A percentile compares a stretch with the other conserved stretches of the same genome.
Evolutionary conservation across 768 basidiomycete species (phyloP).

Genomic region (Gyrodon lividus): DNA sequence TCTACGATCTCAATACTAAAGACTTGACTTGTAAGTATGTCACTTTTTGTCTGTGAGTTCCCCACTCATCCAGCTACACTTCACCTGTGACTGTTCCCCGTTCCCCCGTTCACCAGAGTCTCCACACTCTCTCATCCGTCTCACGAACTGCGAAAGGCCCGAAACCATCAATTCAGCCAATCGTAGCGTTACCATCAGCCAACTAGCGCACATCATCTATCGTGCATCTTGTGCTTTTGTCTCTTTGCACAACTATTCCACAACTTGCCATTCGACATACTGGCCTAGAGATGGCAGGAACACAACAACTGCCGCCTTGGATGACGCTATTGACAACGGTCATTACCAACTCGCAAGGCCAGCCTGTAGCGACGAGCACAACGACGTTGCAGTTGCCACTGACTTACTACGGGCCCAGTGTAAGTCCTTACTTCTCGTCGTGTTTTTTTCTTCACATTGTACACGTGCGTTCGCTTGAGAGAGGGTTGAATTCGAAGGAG

Average conservation of each 20-base stretch:
- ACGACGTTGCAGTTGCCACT: slow-evolving; percentile 64
- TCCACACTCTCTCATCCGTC: slow-evolving; percentile 22
- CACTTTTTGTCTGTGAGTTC: not conserved
- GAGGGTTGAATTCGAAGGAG: not conserved
- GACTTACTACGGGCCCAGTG: slow-evolving; percentile 82
- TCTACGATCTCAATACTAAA: slow-evolving; percentile 8
- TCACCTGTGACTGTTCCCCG: not conserved
- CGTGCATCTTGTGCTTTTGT: slow-evolving; percentile 8
- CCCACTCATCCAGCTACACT: not conserved
- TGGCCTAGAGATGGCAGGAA: slow-evolving; percentile 33
- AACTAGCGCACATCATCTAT: slow-evolving; percentile 6
- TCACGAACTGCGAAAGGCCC: slow-evolving; percentile 4
- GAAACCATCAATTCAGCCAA: not conserved
- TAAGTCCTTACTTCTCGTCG: slow-evolving; percentile 40
- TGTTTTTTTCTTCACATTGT: not conserved
- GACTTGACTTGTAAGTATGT: slow-evolving; percentile 8
- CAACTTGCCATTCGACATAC: slow-evolving; percentile 6
- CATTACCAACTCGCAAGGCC: slow-evolving; percentile 52
- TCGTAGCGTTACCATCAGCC: slow-evolving; percentile 3
- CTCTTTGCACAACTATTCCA: not conserved
- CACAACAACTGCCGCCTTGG: slow-evolving; percentile 75
- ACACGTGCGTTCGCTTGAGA: not conserved
- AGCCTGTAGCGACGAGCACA: slow-evolving; percentile 54
- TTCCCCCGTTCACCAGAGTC: slow-evolving; percentile 13
- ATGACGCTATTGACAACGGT: slow-evolving; percentile 54